Conservation (phyloP, 768 basidiomycete genomes). For the Mycena polygramma region DNA sequence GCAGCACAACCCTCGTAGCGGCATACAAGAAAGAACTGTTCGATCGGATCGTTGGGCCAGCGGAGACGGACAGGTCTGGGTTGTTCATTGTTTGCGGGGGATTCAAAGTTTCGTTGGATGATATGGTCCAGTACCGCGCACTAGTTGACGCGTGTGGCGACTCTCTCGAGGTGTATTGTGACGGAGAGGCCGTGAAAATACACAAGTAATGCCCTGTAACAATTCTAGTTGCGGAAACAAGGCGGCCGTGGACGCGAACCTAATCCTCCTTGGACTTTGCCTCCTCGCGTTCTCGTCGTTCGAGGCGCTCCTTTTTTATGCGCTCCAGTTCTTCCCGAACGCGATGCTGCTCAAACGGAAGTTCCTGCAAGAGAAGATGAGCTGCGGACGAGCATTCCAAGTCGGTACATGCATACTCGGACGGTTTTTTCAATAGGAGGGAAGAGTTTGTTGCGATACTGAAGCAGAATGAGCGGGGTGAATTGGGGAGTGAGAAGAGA, state of each 20-base stretch:
- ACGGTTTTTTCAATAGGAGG: constrained; percentile 70
- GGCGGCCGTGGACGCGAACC: constrained; percentile 6
- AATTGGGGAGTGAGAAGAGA: constrained; percentile 1
- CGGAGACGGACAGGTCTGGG: constrained; percentile 51
- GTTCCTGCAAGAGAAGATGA: constrained; percentile 51
- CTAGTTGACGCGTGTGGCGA: constrained; percentile 52
- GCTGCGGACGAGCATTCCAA: background rate
- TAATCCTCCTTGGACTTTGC: constrained; percentile 7
- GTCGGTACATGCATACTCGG: constrained; percentile 52
- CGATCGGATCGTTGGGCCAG: constrained; percentile 59
- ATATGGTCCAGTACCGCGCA: constrained; percentile 62
- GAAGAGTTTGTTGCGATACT: constrained; percentile 84
- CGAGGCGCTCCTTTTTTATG: constrained; percentile 70
- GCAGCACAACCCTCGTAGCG: constrained; percentile 75
- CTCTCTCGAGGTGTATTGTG: constrained; percentile 54
- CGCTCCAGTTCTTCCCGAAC: constrained; percentile 79
- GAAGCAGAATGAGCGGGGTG: constrained; percentile 5
- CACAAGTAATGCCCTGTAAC: constrained; percentile 27
- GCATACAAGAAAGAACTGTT: constrained; percentile 74
- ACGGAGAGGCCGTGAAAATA: constrained; percentile 53
- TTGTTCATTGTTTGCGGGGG: constrained; percentile 82
- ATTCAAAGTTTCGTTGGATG: constrained; percentile 72
- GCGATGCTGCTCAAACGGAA: constrained; percentile 76
- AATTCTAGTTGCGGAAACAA: constrained; percentile 21
- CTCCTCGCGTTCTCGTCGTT: constrained; percentile 18